A percentile compares a stretch with the other conserved stretches of the same genome.
phyloP scores from a whole-genome alignment of 1,139 yeast genomes.

The Debaryomyces nepalensis region DNA sequence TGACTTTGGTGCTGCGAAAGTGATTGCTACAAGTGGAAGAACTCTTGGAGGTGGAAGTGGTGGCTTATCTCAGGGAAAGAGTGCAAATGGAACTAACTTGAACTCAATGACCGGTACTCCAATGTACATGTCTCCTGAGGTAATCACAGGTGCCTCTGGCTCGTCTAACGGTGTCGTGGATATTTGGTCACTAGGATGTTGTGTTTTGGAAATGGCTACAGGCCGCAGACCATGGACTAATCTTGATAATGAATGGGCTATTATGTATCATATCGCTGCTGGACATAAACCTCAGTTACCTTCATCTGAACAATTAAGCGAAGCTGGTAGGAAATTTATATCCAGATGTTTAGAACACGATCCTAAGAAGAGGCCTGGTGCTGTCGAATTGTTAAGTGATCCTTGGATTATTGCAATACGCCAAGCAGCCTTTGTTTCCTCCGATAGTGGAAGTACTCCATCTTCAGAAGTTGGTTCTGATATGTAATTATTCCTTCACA shows the following conservation, averaged over 20 bases:
- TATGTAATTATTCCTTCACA: conserved; percentile 2
- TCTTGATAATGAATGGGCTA: conserved; percentile 96
- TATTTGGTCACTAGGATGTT: conserved; percentile 84
- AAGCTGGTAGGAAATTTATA: conserved; percentile 71
- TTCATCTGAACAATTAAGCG: conserved; percentile 73
- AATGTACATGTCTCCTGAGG: conserved; percentile 99
- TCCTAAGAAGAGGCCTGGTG: conserved; percentile 78
- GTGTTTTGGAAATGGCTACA: conserved; percentile 81
- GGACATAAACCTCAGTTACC: conserved; percentile 93
- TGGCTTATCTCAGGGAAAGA: conserved; percentile 14
- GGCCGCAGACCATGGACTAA: conserved; percentile 90
- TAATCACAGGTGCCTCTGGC: conserved; percentile 75
- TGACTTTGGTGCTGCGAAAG: conserved; percentile 97
- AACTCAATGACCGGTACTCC: conserved; percentile 91
- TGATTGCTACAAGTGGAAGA: conserved; percentile 74
- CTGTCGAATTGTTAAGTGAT: conserved; percentile 82
- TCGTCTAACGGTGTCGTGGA: conserved; percentile 79
- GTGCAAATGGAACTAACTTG: conserved; percentile 29
- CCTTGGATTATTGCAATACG: conserved; percentile 87
- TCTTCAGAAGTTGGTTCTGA: conserved; percentile 37
- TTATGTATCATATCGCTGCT: conserved; percentile 97
- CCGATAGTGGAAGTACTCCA: conserved; percentile 45
- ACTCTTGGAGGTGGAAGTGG: conserved; percentile 23
- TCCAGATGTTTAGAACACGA: conserved; percentile 81
- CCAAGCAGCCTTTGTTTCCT: conserved; percentile 64